phyloP scores from a whole-genome alignment of 2,329 filamentous ascomycete species.

The Arthrobotrys musiformis region DNA sequence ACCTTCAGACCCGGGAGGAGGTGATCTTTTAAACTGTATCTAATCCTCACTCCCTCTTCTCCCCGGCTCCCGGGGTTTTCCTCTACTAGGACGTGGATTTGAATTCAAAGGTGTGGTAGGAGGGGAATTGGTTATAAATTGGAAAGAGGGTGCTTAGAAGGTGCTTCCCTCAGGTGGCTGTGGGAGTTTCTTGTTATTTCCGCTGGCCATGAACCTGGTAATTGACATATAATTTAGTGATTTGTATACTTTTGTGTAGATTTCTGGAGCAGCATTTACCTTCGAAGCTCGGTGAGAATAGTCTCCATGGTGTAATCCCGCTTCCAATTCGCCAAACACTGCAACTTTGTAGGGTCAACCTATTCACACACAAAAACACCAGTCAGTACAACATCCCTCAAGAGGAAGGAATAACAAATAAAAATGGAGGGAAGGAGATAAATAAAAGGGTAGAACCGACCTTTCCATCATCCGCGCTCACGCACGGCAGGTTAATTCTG shows the following conservation, averaged over 20 bases:
- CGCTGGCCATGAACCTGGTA: constrained; percentile 87
- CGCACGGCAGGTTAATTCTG: constrained; percentile 95
- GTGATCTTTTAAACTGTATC: constrained; percentile 20
- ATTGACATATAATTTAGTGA: background rate
- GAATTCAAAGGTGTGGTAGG: background rate
- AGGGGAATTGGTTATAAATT: background rate
- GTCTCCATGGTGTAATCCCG: constrained; percentile 95
- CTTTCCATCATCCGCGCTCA: constrained; percentile 80
- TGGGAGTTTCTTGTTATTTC: constrained; percentile 90
- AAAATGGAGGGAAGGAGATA: background rate
- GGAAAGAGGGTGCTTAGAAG: constrained; percentile 61
- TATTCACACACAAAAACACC: constrained; percentile 61
- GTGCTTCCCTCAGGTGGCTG: constrained; percentile 88
- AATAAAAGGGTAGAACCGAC: constrained; percentile 62
- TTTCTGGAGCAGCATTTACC: too few species aligned
- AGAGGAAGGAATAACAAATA: background rate
- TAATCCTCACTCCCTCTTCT: background rate
- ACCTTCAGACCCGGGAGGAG: constrained; percentile 8
- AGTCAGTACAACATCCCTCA: background rate
- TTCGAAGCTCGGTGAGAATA: constrained; percentile 84
- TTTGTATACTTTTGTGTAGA: too few species aligned
- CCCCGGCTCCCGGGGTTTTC: background rate
- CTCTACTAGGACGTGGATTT: background rate
- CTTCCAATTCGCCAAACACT: constrained; percentile 89
- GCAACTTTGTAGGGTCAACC: constrained; percentile 85